Conservation (phyloP, 805 yeast species). For the Suhomyces emberorum region DNA sequence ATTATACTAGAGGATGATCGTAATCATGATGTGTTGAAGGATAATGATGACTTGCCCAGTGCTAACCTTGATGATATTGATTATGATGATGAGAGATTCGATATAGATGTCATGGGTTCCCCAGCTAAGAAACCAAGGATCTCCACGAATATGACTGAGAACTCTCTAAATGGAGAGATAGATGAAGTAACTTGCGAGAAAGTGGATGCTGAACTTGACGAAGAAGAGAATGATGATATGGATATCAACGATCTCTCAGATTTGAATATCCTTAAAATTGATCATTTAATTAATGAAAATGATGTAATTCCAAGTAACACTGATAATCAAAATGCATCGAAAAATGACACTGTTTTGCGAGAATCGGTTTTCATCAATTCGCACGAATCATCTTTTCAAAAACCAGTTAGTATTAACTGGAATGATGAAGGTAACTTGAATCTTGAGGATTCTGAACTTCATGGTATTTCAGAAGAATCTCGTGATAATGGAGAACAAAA, state of each 20-base stretch:
- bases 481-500: neutral
- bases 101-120: constrained; percentile 12
- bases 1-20: constrained; percentile 19
- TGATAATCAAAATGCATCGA: neutral
- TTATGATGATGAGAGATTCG: constrained; percentile 2
- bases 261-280: constrained; percentile 36
- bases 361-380: constrained; percentile 11
- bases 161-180: constrained; percentile 6
- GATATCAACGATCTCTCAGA: constrained; percentile 39
- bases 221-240: constrained; percentile 17
- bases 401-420: constrained; percentile 42
- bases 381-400: constrained; percentile 31
- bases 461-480: constrained; percentile 7
- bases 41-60: constrained; percentile 7
- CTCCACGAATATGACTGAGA: neutral
- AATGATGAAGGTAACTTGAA: constrained; percentile 33
- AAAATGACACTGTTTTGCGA: neutral
- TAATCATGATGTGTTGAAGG: neutral
- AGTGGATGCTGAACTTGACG: neutral
- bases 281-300: constrained; percentile 29
- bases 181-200: neutral
- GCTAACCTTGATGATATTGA: constrained; percentile 11
- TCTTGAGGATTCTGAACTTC: constrained; percentile 24
- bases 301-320: constrained; percentile 12
- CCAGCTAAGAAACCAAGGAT: constrained; percentile 14